phyloP scores from a whole-genome alignment of 331 rosid genomes.

The Telfairia occidentalis region DNA sequence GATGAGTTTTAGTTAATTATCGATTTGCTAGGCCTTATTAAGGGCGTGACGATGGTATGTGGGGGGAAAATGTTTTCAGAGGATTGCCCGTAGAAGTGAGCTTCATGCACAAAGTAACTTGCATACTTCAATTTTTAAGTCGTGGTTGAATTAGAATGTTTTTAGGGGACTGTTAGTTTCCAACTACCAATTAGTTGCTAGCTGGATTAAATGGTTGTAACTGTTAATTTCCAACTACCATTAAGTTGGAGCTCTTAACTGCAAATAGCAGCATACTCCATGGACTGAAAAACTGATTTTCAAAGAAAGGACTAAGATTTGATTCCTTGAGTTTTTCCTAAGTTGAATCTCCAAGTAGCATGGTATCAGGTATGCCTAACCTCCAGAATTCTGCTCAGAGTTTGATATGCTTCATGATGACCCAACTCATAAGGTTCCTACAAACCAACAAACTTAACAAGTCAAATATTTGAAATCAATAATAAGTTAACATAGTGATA shows the following conservation, averaged over 20 bases:
- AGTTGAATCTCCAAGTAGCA: neutral
- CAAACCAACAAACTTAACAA: conserved; percentile 9
- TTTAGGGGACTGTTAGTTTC: too few species aligned
- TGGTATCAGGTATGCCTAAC: conserved; percentile 33
- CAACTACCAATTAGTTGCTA: too few species aligned
- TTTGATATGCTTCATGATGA: conserved; percentile 48
- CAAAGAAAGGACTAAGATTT: neutral
- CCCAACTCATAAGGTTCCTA: conserved; percentile 42
- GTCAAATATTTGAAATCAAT: neutral
- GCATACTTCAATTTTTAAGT: neutral
- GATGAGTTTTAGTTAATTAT: neutral
- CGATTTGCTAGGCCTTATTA: neutral
- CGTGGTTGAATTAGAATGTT: too few species aligned
- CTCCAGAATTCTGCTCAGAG: conserved; percentile 68
- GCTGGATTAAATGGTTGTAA: neutral
- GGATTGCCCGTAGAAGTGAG: neutral
- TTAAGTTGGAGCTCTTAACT: neutral
- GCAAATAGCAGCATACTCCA: neutral
- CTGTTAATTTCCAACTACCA: neutral
- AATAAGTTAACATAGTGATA: neutral
- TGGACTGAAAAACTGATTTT: neutral
- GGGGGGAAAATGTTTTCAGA: neutral
- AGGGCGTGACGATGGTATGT: neutral
- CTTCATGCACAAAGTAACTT: neutral
- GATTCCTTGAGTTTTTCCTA: neutral